Base-by-base conservation (phyloP, 441 rosid species). In the Jatropha podagrica region DNA sequence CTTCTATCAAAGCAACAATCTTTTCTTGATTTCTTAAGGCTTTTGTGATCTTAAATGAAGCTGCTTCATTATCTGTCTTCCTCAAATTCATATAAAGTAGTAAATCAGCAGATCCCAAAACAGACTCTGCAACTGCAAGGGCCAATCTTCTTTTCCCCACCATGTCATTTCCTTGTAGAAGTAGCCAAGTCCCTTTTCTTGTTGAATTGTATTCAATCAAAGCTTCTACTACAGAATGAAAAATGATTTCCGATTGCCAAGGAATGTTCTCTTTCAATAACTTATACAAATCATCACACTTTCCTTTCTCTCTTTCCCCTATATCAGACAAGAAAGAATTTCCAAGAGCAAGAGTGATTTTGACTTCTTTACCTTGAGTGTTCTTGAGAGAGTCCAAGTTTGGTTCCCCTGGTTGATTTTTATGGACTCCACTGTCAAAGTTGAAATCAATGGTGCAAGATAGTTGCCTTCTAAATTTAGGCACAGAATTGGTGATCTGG, bases 71-170 rank as follows among this genome's bases (percentile, higher is more conserved):
- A 1, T 79, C 76, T 72, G 63, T 85, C 75, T 76, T 86, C 77
- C 77, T 82, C 83, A 81, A 81, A 79, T 84, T 84, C 72, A 90
- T 71, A 77, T 78, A 77, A 60, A 90, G 56, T 56, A 94, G 86
- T 17, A 77, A 74, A 68, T 88, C 82, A 62, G 81, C 59, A 14
- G 95, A 88, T 6, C 92, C 95, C 5, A 82, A 83, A 62, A 92
- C 78, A 37, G 82, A 82, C 65, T 87, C 90, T 20, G 95, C 86
- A 64, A 91, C 83, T 12, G 91, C 85, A 67, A 84, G 85, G n/a
- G 97, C 95, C 76, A 94, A 76, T 84, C 94, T 89, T 78, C 93
- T 85, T 78, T 91, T 94, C 10, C 95, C 96, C 4, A 84, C 48
- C 2, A 76, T 74, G 82, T 94, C 98, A 32, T 90, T 88, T 55